These are phyloP conservation scores for Globisporangium cederbergense DNA, from an alignment of 352 stramenopile genomes.

Conservation along the genomic window DNA sequence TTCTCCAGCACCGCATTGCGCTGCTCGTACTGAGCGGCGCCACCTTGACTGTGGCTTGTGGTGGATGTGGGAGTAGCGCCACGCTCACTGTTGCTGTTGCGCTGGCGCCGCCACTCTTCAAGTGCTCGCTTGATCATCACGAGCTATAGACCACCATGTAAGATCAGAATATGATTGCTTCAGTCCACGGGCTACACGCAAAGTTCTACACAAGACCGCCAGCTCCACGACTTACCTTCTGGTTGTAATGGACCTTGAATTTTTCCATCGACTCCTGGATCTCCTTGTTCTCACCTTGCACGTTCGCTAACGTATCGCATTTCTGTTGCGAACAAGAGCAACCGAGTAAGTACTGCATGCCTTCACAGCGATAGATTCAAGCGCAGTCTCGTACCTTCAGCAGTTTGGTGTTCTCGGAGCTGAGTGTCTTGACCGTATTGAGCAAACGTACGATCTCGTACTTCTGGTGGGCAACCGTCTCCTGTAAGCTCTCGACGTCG, in stretches of 20 bases:
- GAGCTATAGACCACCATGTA: conserved; percentile 32
- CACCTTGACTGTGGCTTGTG: background rate
- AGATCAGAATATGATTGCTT: background rate
- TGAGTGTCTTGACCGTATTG: conserved; percentile 84
- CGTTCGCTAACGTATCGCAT: conserved; percentile 68
- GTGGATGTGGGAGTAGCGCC: background rate
- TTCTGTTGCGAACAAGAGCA: conserved; percentile 33
- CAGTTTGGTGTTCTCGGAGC: conserved; percentile 78
- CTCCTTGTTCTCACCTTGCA: conserved; percentile 72
- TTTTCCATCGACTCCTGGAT: conserved; percentile 80
- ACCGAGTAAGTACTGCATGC: background rate
- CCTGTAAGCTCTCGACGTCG: conserved; percentile 46
- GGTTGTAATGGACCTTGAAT: conserved; percentile 86
- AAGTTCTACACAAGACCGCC: too few relatives aligned
- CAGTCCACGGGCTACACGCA: too few relatives aligned
- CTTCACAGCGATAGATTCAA: background rate
- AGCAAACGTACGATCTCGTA: conserved; percentile 78
- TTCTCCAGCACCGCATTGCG: conserved; percentile 24
- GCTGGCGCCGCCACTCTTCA: conserved; percentile 83
- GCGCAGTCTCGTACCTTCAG: conserved; percentile 49
- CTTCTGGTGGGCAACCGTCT: conserved; percentile 69
- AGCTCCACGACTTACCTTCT: conserved; percentile 50
- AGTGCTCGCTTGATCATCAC: conserved; percentile 88
- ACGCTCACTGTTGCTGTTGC: conserved; percentile 19
- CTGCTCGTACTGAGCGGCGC: background rate